Percentiles rank a stretch among this genome's conserved stretches.
These are phyloP conservation scores for Nakataea oryzae DNA, from an alignment of 2,329 filamentous ascomycete species.

Conservation along the genomic window DNA sequence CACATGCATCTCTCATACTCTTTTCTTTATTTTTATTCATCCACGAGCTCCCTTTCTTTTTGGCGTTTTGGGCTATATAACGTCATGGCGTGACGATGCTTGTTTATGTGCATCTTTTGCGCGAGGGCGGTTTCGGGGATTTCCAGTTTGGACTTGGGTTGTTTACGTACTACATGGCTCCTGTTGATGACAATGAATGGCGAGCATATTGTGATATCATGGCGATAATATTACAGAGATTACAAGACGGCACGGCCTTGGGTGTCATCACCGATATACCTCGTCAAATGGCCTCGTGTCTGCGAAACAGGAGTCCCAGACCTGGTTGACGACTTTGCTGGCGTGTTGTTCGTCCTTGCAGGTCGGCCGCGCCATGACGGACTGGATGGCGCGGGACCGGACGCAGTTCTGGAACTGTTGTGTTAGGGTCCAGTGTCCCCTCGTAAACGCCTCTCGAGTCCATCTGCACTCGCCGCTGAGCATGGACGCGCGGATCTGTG, in stretches of 20 bases:
- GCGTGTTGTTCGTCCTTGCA: slow-evolving; percentile 84
- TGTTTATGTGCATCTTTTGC: not conserved
- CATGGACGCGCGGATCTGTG: slow-evolving; percentile 81
- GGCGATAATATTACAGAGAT: not conserved
- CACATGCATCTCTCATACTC: not conserved
- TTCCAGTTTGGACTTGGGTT: not conserved
- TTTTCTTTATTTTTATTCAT: not conserved
- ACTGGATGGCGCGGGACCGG: slow-evolving; percentile 66
- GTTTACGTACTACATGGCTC: slow-evolving; percentile 3
- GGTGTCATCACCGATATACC: slow-evolving; percentile 61
- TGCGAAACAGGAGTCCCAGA: slow-evolving; percentile 96
- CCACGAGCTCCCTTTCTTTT: not conserved
- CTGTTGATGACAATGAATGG: not conserved
- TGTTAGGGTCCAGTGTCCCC: slow-evolving; percentile 79
- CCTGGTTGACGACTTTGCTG: slow-evolving; percentile 80
- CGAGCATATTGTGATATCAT: not conserved
- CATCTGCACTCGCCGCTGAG: slow-evolving; percentile 91
- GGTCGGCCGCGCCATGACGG: slow-evolving; percentile 64
- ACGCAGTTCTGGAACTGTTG: slow-evolving; percentile 94
- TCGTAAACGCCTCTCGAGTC: slow-evolving; percentile 72
- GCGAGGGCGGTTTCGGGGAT: not conserved
- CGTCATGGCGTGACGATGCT: not conserved
- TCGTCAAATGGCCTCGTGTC: slow-evolving; percentile 96
- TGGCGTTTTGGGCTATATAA: not conserved
- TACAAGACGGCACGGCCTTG: not conserved